Evolutionary conservation across 2,329 filamentous ascomycete genomes (phyloP).

Genomic region (Tolypocladium amazonense): DNA sequence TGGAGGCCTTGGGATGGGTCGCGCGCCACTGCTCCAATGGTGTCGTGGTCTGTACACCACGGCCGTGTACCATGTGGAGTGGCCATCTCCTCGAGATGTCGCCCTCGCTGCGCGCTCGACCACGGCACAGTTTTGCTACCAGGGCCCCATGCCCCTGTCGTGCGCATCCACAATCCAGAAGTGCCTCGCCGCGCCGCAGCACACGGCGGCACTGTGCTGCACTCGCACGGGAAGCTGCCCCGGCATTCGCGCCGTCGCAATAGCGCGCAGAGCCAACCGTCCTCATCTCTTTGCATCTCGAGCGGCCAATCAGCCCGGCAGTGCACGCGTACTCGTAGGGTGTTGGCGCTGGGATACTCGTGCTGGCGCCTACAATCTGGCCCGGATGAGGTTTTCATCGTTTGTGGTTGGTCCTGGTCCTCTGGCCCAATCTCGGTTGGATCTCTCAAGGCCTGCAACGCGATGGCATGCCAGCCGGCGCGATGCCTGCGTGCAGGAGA

Average conservation of each 20-base stretch:
- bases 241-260: neutral
- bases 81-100: neutral
- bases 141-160: neutral
- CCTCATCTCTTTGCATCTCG: neutral
- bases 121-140: neutral
- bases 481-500: neutral
- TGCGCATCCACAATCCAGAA: neutral
- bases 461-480: neutral
- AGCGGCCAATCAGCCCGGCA: neutral
- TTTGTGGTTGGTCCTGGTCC: neutral
- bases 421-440: constrained; percentile 4
- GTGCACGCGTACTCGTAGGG: neutral
- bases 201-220: neutral
- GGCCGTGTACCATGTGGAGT: neutral
- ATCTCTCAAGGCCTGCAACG: neutral
- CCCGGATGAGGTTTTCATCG: neutral
- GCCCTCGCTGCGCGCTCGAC: neutral
- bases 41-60: neutral
- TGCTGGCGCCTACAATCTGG: neutral
- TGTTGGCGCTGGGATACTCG: neutral
- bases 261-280: neutral
- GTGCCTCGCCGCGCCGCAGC: neutral
- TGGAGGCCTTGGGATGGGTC: constrained; percentile 5
- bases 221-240: neutral
- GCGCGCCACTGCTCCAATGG: neutral